A percentile compares a stretch with the other conserved stretches of the same genome.
phyloP scores from a whole-genome alignment of 1,284 basidiomycete species.

The Fistulinella staudtii region DNA sequence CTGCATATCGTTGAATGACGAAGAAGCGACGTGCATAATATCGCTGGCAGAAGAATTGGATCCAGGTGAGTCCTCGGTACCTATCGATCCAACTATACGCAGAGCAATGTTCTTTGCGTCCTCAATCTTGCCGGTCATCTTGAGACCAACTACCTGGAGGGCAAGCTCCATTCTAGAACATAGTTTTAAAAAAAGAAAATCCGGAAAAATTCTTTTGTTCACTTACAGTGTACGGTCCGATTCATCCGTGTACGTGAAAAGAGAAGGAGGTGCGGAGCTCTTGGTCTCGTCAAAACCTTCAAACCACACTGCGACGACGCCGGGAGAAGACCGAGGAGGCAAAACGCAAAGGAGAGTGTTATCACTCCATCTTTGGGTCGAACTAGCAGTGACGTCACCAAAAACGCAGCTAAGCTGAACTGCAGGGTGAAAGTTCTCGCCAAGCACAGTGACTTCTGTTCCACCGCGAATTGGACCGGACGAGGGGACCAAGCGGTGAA shows the following conservation, averaged over 20 bases:
- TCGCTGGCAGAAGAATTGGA: constrained; percentile 33
- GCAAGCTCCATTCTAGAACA: constrained; percentile 84
- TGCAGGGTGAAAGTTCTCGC: constrained; percentile 79
- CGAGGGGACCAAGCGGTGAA: constrained; percentile 85
- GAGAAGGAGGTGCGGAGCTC: constrained; percentile 51
- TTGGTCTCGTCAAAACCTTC: constrained; percentile 65
- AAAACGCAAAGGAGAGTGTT: constrained; percentile 92
- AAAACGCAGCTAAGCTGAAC: constrained; percentile 78
- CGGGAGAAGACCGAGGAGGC: constrained; percentile 79
- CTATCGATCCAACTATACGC: constrained; percentile 70
- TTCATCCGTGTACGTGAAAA: constrained; percentile 90
- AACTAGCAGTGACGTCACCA: constrained; percentile 78
- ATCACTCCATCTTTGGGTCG: constrained; percentile 89
- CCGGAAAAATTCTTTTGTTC: constrained; percentile 7
- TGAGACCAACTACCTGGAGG: constrained; percentile 89
- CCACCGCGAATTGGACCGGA: constrained; percentile 92
- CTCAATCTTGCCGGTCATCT: constrained; percentile 95
- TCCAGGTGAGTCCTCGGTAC: constrained; percentile 40
- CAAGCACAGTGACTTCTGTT: constrained; percentile 92
- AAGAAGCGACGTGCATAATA: constrained; percentile 52
- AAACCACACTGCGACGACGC: constrained; percentile 88
- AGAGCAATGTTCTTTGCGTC: constrained; percentile 89
- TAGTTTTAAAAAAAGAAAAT: constrained; percentile 20
- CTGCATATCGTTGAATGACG: constrained; percentile 46
- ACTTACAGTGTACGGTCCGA: constrained; percentile 83